Evolutionary conservation across 78 protist genomes (phyloP).

Genomic region (Cavenderia fasciculata): DNA sequence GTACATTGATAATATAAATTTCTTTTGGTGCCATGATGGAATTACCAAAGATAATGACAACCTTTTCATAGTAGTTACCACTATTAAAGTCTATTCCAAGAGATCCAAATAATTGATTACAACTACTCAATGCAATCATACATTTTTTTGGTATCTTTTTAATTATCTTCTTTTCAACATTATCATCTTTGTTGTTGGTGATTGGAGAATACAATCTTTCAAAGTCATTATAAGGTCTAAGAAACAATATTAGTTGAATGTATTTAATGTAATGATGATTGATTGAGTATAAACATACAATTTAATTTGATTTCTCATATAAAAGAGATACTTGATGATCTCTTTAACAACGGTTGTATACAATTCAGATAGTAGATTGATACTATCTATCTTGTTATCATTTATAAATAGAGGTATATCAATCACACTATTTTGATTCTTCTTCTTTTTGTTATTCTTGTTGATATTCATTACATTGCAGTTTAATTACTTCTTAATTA

Average conservation of each 20-base stretch:
- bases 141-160: no score
- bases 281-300: neutral
- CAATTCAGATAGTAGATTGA: no score
- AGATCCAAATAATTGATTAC: neutral
- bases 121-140: no score
- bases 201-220: neutral
- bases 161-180: neutral
- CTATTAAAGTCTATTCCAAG: neutral
- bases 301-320: conserved; percentile 2
- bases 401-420: no score
- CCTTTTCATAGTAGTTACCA: neutral
- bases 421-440: no score
- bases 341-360: neutral
- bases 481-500: no score
- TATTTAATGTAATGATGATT: neutral
- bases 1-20: neutral
- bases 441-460: no score
- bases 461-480: no score
- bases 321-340: neutral
- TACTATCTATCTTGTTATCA: no score
- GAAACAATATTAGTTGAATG: neutral
- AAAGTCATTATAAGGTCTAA: neutral
- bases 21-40: neutral
- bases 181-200: neutral
- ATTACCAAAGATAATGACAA: neutral